Conservation (phyloP, 495 filamentous ascomycete genomes). For the Xylaria scruposa region DNA sequence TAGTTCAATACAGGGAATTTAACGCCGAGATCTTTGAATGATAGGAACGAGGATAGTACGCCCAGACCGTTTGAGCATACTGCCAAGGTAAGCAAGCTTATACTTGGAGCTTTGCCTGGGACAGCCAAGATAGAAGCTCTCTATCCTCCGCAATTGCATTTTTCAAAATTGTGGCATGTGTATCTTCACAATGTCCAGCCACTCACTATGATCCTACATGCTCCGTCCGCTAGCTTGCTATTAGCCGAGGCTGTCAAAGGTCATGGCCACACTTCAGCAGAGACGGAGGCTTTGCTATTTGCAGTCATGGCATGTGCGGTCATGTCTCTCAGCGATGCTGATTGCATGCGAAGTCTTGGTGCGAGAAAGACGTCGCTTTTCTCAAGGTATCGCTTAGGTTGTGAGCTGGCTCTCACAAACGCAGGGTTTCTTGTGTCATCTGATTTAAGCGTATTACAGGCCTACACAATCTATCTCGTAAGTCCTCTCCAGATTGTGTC, state of each 20-base stretch:
- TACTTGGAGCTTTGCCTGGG: not conserved
- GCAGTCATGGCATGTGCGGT: conserved; percentile 2
- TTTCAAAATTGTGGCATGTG: not conserved
- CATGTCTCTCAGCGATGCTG: not conserved
- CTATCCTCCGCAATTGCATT: not conserved
- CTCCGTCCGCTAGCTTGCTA: conserved; percentile 1
- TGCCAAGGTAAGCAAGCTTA: not conserved
- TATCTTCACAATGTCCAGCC: conserved; percentile 5
- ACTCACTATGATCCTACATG: not conserved
- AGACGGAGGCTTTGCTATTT: conserved; percentile 1
- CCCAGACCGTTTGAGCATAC: not conserved
- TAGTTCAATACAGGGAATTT: conserved; percentile 1
- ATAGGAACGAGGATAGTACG: not conserved
- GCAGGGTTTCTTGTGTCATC: not conserved
- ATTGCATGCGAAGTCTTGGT: not conserved
- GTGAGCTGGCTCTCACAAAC: not conserved
- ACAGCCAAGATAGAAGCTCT: not conserved
- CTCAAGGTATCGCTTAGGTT: conserved; percentile 4
- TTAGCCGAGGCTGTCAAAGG: not conserved
- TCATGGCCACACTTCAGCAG: not conserved
- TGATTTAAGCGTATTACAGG: conserved; percentile 1
- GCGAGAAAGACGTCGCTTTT: not conserved
- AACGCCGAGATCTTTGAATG: not conserved
- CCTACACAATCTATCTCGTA: conserved; percentile 2
- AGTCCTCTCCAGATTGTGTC: not conserved